phyloP scores from a whole-genome alignment of 805 yeast genomes.

The Suhomyces sp. region DNA sequence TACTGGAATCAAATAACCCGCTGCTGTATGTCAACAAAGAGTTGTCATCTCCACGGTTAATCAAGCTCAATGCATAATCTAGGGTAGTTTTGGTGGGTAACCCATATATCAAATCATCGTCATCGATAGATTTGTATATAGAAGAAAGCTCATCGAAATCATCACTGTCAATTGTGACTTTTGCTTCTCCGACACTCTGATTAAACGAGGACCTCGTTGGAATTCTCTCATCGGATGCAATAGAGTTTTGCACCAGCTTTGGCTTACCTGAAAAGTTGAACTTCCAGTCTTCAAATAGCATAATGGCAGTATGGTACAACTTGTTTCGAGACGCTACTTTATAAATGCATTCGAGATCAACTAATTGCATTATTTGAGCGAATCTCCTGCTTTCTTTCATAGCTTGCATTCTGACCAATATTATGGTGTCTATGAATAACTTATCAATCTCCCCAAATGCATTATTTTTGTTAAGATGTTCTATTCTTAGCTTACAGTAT shows the following conservation, averaged over 20 bases:
- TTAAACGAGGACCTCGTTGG: not conserved
- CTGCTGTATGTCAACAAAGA: constrained; percentile 50
- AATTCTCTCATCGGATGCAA: not conserved
- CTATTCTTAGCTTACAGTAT: constrained; percentile 7
- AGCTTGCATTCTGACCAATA: constrained; percentile 42
- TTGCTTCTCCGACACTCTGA: not conserved
- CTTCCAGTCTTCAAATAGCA: constrained; percentile 46
- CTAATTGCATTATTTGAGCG: constrained; percentile 19
- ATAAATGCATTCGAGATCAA: constrained; percentile 29
- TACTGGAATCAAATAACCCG: constrained; percentile 51
- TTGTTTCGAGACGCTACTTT: constrained; percentile 29
- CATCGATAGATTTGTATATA: constrained; percentile 55
- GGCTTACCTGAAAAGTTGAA: not conserved
- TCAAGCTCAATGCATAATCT: constrained; percentile 45
- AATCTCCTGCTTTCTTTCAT: constrained; percentile 25
- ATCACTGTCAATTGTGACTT: not conserved
- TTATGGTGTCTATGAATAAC: constrained; percentile 19
- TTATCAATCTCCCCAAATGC: constrained; percentile 7
- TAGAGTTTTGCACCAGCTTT: not conserved
- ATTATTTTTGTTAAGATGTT: not conserved
- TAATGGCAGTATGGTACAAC: constrained; percentile 41
- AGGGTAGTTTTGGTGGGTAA: constrained; percentile 58
- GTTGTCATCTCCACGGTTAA: constrained; percentile 25
- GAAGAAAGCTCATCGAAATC: constrained; percentile 18
- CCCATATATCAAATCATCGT: constrained; percentile 63